These are phyloP conservation scores for Ilex asprella DNA, from an alignment of 257 asterid species.

Conservation along the genomic window DNA sequence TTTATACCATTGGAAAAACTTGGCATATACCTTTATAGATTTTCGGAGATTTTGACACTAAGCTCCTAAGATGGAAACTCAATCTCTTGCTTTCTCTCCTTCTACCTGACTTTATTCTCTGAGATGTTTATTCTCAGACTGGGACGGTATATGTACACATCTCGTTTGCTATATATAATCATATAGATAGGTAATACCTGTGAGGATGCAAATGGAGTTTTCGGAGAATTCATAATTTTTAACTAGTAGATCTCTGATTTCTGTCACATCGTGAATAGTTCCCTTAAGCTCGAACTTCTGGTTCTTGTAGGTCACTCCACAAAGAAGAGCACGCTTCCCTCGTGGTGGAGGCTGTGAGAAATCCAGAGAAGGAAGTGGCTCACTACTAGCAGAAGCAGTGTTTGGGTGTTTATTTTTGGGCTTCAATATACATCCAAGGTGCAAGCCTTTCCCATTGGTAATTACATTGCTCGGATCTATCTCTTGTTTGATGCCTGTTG, in stretches of 20 bases:
- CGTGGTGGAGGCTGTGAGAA: conserved; percentile 15
- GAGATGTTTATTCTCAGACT: not conserved
- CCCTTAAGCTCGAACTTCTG: conserved; percentile 47
- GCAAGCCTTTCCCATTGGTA: conserved; percentile 8
- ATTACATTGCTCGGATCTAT: conserved; percentile 4
- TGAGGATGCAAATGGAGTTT: conserved; percentile 43
- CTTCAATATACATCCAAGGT: conserved; percentile 1
- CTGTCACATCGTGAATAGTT: conserved; percentile 33
- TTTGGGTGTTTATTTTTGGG: not conserved
- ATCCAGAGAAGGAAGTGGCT: conserved; percentile 1
- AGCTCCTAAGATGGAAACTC: no score
- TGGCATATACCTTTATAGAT: no score
- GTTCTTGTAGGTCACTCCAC: conserved; percentile 57
- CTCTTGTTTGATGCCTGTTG: conserved; percentile 6
- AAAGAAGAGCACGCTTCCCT: conserved; percentile 51
- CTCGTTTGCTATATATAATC: not conserved
- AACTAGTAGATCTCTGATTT: conserved; percentile 29
- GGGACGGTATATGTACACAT: not conserved
- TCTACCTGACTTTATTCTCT: not conserved
- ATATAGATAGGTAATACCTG: conserved; percentile 30
- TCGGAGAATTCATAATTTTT: conserved; percentile 22
- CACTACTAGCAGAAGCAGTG: not conserved
- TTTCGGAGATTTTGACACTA: no score
- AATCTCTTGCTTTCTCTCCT: not conserved
- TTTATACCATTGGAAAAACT: no score